Evolutionary conservation across 2,329 filamentous ascomycete species (phyloP).

Genomic region (Penicillium thymicola): DNA sequence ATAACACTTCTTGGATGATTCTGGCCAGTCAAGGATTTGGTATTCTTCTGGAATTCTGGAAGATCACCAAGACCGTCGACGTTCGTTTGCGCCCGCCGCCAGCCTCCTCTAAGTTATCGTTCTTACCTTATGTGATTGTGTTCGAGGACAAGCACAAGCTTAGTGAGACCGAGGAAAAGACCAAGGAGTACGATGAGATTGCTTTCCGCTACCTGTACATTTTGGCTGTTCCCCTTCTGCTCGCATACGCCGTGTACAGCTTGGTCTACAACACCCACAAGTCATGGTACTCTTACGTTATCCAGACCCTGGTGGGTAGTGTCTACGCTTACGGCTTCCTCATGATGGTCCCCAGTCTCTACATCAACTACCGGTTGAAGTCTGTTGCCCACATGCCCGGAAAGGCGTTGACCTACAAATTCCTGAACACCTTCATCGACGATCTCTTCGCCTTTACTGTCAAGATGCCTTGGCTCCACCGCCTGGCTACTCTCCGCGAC

Average conservation of each 20-base stretch:
- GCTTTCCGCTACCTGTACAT: slow-evolving; percentile 98
- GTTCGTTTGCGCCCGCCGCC: slow-evolving; percentile 71
- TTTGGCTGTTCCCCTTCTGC: slow-evolving; percentile 79
- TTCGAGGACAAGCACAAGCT: slow-evolving; percentile 98
- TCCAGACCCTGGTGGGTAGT: slow-evolving; percentile 88
- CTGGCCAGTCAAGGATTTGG: slow-evolving; percentile 87
- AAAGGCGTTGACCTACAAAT: slow-evolving; percentile 97
- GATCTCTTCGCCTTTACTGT: slow-evolving; percentile 98
- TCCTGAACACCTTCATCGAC: slow-evolving; percentile 98
- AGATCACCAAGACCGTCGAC: slow-evolving; percentile 92
- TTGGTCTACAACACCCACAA: slow-evolving; percentile 92
- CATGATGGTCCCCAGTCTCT: slow-evolving; percentile 97
- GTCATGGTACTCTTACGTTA: slow-evolving; percentile 96
- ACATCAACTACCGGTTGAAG: slow-evolving; percentile 98
- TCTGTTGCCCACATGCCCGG: slow-evolving; percentile 92
- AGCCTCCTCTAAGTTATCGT: slow-evolving; percentile 66
- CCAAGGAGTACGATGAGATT: slow-evolving; percentile 96
- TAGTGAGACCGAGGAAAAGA: slow-evolving; percentile 93
- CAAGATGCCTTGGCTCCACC: slow-evolving; percentile 95
- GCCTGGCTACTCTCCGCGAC: slow-evolving; percentile 86
- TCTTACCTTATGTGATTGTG: slow-evolving; percentile 73
- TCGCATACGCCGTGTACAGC: slow-evolving; percentile 88
- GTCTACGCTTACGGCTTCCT: slow-evolving; percentile 98
- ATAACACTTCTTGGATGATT: slow-evolving; percentile 99
- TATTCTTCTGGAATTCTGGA: slow-evolving; percentile 79